Percentiles rank a stretch among this genome's conserved stretches.
Evolutionary conservation across 257 asterid genomes (phyloP).

Genomic region (Ilex asprella): DNA sequence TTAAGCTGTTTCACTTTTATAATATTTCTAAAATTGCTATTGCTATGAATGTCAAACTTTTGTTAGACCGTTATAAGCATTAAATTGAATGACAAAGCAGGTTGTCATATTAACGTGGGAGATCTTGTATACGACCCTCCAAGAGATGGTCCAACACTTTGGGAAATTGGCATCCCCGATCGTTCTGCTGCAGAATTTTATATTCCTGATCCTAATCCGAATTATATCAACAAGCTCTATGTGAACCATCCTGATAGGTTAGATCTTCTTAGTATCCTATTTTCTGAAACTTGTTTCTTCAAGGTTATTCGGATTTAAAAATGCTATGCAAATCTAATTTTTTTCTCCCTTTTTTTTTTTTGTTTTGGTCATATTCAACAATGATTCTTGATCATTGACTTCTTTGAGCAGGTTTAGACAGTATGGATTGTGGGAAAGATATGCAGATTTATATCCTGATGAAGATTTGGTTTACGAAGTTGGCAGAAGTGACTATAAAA

Average conservation of each 20-base stretch:
- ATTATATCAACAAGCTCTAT: slow-evolving; percentile 44
- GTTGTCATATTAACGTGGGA: slow-evolving; percentile 40
- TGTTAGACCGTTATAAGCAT: background rate
- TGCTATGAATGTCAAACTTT: too few species aligned
- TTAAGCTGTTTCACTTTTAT: background rate
- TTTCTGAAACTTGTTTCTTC: too few species aligned
- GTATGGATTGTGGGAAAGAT: slow-evolving; percentile 85
- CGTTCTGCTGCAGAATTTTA: slow-evolving; percentile 64
- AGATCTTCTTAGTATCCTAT: background rate
- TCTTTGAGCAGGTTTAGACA: slow-evolving; percentile 63
- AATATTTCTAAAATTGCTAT: too few species aligned
- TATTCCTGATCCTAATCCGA: slow-evolving; percentile 67
- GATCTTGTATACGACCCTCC: slow-evolving; percentile 52
- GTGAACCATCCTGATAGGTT: slow-evolving; percentile 60
- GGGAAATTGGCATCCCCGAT: slow-evolving; percentile 80
- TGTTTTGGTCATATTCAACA: background rate
- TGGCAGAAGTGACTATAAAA: slow-evolving; percentile 53
- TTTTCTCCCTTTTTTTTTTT: too few species aligned
- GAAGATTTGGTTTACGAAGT: slow-evolving; percentile 56
- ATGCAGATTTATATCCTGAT: slow-evolving; percentile 58
- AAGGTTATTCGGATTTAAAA: too few species aligned
- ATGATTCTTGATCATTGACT: background rate
- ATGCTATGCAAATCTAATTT: too few species aligned
- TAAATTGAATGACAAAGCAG: slow-evolving; percentile 22
- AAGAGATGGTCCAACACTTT: slow-evolving; percentile 65